These are phyloP conservation scores for Kwoniella sp. DNA, from an alignment of 768 basidiomycete genomes.

Conservation along the genomic window DNA sequence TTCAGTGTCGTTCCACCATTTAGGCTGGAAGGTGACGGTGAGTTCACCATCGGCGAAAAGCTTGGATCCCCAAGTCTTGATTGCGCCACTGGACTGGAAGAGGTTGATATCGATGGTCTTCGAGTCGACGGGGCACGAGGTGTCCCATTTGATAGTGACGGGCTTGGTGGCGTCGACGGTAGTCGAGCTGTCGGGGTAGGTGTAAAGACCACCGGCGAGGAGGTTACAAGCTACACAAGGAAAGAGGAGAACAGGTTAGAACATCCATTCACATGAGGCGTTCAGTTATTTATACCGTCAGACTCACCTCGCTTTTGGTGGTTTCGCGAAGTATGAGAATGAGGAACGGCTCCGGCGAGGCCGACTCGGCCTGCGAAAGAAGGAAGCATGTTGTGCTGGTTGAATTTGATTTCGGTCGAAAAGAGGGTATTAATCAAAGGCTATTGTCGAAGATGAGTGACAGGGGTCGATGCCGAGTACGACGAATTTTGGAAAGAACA, in stretches of 20 bases:
- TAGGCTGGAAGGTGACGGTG: conserved; percentile 48
- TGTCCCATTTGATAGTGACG: conserved; percentile 56
- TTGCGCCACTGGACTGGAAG: conserved; percentile 48
- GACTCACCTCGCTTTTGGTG: conserved; percentile 27
- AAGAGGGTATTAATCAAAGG: background rate
- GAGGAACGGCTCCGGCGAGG: conserved; percentile 34
- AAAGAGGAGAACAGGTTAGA: background rate
- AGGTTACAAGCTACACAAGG: conserved; percentile 45
- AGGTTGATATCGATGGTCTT: conserved; percentile 54
- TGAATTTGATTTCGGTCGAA: conserved; percentile 5
- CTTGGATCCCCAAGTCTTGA: conserved; percentile 51
- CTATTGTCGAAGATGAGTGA: background rate
- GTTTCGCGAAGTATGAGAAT: conserved; percentile 8
- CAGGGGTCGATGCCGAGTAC: background rate
- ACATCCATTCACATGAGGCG: too few relatives aligned
- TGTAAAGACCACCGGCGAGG: conserved; percentile 53
- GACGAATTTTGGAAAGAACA: background rate
- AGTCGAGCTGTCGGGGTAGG: conserved; percentile 42
- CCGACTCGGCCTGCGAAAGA: conserved; percentile 38
- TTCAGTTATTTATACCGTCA: too few relatives aligned
- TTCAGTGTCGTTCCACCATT: conserved; percentile 56
- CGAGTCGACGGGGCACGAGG: conserved; percentile 47
- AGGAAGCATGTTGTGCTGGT: conserved; percentile 9
- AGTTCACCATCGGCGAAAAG: conserved; percentile 44
- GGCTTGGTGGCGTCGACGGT: conserved; percentile 47